These are phyloP conservation scores for Pseudognaphalium luteoalbum DNA, from an alignment of 129 eudicot species.

Conservation along the genomic window DNA sequence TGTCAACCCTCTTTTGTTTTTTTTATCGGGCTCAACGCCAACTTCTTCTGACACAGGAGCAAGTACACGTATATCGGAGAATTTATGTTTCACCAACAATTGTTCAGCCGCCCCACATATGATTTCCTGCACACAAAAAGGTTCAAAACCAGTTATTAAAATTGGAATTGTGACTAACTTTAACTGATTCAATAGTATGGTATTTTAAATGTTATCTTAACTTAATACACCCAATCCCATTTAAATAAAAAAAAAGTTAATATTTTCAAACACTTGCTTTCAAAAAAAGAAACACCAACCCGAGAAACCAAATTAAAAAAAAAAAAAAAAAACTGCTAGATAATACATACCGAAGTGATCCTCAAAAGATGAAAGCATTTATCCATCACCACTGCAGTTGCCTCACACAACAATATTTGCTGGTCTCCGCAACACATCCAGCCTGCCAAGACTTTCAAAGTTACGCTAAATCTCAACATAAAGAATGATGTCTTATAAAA, in stretches of 20 bases:
- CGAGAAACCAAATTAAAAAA: neutral
- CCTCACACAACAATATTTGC: neutral
- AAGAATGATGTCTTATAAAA: neutral
- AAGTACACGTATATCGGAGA: neutral
- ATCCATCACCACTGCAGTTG: constrained; percentile 2
- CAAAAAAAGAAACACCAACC: neutral
- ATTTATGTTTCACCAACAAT: too few relatives aligned
- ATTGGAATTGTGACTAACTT: neutral
- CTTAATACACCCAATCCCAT: neutral
- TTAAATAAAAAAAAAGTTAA: neutral
- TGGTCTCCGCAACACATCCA: neutral
- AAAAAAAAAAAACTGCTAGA: neutral
- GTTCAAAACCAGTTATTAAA: neutral
- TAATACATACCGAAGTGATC: neutral
- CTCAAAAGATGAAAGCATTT: neutral
- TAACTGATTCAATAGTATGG: neutral
- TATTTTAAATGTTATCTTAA: neutral
- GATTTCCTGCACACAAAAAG: neutral
- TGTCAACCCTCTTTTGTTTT: too few relatives aligned
- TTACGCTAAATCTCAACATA: neutral
- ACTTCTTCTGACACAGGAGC: too few relatives aligned
- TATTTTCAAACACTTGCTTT: neutral
- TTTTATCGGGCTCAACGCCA: too few relatives aligned
- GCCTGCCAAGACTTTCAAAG: neutral
- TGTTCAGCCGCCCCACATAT: too few relatives aligned